Evolutionary conservation across 768 basidiomycete species (phyloP).

Genomic region (Leccinum pellstonianum): DNA sequence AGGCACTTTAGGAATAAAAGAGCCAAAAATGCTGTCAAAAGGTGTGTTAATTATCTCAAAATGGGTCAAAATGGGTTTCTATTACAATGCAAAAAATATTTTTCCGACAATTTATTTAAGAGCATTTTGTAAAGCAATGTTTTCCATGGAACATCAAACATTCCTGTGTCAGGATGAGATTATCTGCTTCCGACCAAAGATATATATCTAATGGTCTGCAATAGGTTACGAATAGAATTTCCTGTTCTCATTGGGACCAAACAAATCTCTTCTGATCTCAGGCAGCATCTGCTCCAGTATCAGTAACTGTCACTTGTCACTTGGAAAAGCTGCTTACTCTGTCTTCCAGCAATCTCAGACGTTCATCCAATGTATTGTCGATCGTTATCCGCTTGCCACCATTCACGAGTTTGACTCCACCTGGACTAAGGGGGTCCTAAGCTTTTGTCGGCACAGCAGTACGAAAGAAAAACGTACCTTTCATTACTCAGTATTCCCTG

Average conservation of each 20-base stretch:
- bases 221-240: slow-evolving; percentile 80
- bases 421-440: slow-evolving; percentile 51
- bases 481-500: slow-evolving; percentile 64
- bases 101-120: background rate
- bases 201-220: too few relatives aligned
- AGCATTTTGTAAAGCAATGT: background rate
- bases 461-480: slow-evolving; percentile 43
- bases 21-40: too few relatives aligned
- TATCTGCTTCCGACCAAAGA: too few relatives aligned
- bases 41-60: too few relatives aligned
- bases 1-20: too few relatives aligned
- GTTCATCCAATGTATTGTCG: slow-evolving; percentile 93
- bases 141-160: background rate
- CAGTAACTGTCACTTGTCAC: background rate
- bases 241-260: slow-evolving; percentile 87
- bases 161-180: background rate
- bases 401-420: slow-evolving; percentile 77
- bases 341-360: slow-evolving; percentile 85
- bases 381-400: slow-evolving; percentile 79
- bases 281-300: slow-evolving; percentile 81
- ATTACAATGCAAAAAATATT: too few relatives aligned
- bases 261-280: slow-evolving; percentile 86
- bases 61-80: too few relatives aligned
- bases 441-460: background rate
- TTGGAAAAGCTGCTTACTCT: slow-evolving; percentile 51